A percentile compares a stretch with the other conserved stretches of the same genome.
Evolutionary conservation across 371 early-diverging fungal species (phyloP).

Genomic region (Rhizopus arrhizus): DNA sequence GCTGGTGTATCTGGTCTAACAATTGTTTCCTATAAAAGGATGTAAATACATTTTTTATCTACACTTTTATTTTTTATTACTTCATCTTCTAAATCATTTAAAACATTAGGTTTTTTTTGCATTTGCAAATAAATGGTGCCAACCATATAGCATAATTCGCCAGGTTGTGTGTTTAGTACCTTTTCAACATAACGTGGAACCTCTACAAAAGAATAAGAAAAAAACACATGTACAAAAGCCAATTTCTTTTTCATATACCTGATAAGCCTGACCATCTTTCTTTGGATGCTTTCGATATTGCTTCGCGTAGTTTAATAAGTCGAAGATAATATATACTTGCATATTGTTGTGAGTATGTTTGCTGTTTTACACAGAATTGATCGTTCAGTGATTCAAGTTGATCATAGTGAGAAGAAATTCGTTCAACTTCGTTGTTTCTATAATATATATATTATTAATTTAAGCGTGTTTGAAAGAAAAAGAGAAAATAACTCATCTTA

Average conservation of each 20-base stretch:
- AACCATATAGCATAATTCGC: conserved; percentile 68
- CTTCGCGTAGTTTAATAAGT: conserved; percentile 63
- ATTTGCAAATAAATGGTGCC: conserved; percentile 90
- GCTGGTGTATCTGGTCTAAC: conserved; percentile 61
- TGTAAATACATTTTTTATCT: not conserved
- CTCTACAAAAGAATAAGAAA: conserved; percentile 19
- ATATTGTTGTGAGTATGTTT: conserved; percentile 78
- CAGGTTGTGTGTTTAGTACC: conserved; percentile 70
- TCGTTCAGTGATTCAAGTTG: conserved; percentile 42
- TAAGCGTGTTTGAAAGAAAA: too few species aligned
- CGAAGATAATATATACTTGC: conserved; percentile 84
- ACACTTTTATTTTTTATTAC: conserved; percentile 33
- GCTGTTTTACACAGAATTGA: conserved; percentile 51
- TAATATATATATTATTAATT: too few species aligned
- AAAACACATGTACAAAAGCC: not conserved
- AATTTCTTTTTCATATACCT: conserved; percentile 20
- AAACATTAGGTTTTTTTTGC: conserved; percentile 83
- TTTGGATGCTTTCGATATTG: conserved; percentile 51
- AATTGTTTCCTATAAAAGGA: conserved; percentile 62
- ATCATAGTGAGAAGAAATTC: conserved; percentile 34
- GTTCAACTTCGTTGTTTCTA: conserved; percentile 9
- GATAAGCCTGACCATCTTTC: conserved; percentile 55
- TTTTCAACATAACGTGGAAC: conserved; percentile 55
- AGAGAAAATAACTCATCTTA: too few species aligned
- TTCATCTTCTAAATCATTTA: conserved; percentile 81